Evolutionary conservation across 495 filamentous ascomycete species (phyloP).

Genomic region (Daldinia concentrica): DNA sequence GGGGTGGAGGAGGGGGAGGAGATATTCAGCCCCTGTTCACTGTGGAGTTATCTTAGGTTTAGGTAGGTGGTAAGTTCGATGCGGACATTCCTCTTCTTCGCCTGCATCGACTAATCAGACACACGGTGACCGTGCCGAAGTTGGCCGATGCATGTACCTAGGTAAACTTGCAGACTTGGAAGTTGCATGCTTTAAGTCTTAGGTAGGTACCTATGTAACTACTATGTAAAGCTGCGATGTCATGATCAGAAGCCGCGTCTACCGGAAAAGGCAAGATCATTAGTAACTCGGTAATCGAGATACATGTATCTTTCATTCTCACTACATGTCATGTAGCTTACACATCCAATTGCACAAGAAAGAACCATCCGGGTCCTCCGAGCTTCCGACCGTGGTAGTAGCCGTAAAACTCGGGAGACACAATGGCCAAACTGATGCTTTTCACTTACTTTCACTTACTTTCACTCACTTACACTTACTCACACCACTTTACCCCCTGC

Average conservation of each 20-base stretch:
- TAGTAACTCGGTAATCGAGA: neutral
- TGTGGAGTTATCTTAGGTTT: too few relatives aligned
- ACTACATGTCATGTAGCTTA: neutral
- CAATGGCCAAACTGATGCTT: neutral
- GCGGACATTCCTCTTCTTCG: too few relatives aligned
- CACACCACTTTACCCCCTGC: neutral
- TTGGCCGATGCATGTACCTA: neutral
- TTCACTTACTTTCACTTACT: too few relatives aligned
- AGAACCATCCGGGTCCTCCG: neutral
- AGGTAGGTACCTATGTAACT: too few relatives aligned
- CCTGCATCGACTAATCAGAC: neutral
- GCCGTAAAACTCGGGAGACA: slow-evolving; percentile 1
- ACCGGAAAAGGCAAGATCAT: neutral
- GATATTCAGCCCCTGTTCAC: too few relatives aligned
- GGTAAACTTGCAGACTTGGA: neutral
- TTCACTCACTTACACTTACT: neutral
- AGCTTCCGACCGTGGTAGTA: neutral
- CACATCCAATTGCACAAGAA: neutral
- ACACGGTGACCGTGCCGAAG: neutral
- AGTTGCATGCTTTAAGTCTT: neutral
- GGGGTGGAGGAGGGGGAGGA: too few relatives aligned
- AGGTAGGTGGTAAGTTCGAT: too few relatives aligned
- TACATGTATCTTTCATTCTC: too few relatives aligned
- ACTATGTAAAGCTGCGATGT: neutral
- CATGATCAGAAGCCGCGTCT: too few relatives aligned